A percentile compares a stretch with the other conserved stretches of the same genome.
phyloP scores from a whole-genome alignment of 768 basidiomycete genomes.

The Leccinum incarnatum region DNA sequence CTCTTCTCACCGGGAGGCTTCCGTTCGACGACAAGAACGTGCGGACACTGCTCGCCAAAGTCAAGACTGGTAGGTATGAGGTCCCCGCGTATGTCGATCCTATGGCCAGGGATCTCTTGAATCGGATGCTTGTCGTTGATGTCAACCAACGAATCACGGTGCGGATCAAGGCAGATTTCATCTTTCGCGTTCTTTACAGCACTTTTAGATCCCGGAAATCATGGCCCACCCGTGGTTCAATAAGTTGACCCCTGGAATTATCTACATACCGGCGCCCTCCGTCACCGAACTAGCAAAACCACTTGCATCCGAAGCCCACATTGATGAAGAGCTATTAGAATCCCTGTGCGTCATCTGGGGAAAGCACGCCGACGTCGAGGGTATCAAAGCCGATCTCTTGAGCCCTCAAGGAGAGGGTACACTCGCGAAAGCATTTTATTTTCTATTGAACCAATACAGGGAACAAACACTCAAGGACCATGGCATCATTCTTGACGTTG shows the following conservation, averaged over 20 bases:
- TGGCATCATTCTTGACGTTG: slow-evolving; percentile 42
- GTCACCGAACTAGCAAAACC: slow-evolving; percentile 68
- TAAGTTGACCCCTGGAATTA: slow-evolving; percentile 47
- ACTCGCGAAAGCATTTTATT: slow-evolving; percentile 88
- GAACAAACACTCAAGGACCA: slow-evolving; percentile 59
- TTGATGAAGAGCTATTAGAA: slow-evolving; percentile 74
- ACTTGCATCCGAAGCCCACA: slow-evolving; percentile 61
- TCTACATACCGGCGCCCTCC: slow-evolving; percentile 54
- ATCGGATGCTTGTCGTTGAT: slow-evolving; percentile 87
- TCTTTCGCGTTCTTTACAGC: slow-evolving; percentile 3
- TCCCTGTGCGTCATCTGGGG: slow-evolving; percentile 86
- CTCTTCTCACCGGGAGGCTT: slow-evolving; percentile 83
- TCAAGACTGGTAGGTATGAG: slow-evolving; percentile 81
- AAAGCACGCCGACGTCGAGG: slow-evolving; percentile 57
- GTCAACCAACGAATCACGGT: slow-evolving; percentile 79
- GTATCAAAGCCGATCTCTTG: slow-evolving; percentile 64
- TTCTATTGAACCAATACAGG: slow-evolving; percentile 72
- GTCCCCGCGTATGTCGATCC: slow-evolving; percentile 80
- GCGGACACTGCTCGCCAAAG: slow-evolving; percentile 72
- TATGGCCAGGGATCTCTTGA: slow-evolving; percentile 80
- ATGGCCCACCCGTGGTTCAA: slow-evolving; percentile 81
- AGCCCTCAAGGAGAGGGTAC: slow-evolving; percentile 67
- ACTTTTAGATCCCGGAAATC: slow-evolving; percentile 77
- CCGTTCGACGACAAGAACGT: slow-evolving; percentile 95
- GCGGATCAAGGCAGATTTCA: slow-evolving; percentile 3